Evolutionary conservation across 164 flowering plant genomes (phyloP).

Genomic region (Berberis vulgaris): DNA sequence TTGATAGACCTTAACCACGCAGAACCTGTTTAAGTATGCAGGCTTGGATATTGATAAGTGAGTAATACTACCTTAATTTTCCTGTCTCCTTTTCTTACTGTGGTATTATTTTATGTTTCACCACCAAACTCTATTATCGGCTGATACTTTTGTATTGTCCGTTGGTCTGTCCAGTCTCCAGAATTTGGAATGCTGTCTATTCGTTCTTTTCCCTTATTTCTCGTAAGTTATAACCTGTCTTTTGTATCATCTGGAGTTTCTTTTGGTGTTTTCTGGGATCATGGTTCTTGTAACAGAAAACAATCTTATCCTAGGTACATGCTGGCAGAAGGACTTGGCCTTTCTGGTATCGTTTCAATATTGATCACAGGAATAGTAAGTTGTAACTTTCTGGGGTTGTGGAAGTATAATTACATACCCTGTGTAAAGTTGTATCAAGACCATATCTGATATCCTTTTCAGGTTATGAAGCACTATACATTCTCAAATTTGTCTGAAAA

Average conservation of each 20-base stretch:
- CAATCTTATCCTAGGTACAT: conserved; percentile 53
- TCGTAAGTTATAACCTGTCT: conserved; percentile 53
- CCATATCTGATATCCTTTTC: conserved; percentile 9
- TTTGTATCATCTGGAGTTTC: conserved; percentile 3
- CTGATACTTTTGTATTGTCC: neutral
- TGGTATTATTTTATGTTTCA: conserved; percentile 7
- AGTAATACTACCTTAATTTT: conserved; percentile 20
- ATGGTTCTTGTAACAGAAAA: conserved; percentile 2
- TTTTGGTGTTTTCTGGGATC: neutral
- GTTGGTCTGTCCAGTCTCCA: conserved; percentile 55
- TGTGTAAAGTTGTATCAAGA: neutral
- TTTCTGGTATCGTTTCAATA: conserved; percentile 96
- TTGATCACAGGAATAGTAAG: conserved; percentile 97
- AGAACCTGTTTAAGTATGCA: conserved; percentile 94
- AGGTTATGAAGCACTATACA: conserved; percentile 98
- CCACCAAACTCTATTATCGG: neutral
- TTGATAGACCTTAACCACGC: conserved; percentile 44
- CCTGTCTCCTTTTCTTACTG: neutral
- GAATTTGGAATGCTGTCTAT: conserved; percentile 92
- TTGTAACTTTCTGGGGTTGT: conserved; percentile 9
- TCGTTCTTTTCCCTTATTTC: conserved; percentile 96
- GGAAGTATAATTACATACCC: neutral
- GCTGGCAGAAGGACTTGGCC: conserved; percentile 97
- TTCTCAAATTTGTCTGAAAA: conserved; percentile 85
- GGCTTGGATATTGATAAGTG: conserved; percentile 93